phyloP scores from a whole-genome alignment of 2,329 filamentous ascomycete genomes.

The Aspergillus sp. region DNA sequence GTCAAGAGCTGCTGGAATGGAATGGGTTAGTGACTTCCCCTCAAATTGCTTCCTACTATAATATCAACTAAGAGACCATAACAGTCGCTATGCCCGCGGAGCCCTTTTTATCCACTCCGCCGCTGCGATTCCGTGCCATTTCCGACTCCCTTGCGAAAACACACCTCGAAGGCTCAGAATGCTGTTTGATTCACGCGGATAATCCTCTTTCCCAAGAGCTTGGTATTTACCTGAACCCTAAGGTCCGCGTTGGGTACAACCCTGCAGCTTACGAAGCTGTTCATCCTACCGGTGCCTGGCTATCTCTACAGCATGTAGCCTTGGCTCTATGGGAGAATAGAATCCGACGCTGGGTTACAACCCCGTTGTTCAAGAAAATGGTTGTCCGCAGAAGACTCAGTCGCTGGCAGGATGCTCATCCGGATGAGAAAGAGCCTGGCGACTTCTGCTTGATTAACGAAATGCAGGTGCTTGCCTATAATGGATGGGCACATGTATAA shows the following conservation, averaged over 20 bases:
- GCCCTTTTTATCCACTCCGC: conserved; percentile 29
- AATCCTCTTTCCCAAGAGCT: conserved; percentile 27
- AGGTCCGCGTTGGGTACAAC: conserved; percentile 43
- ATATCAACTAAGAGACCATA: too few relatives aligned
- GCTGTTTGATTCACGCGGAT: conserved; percentile 61
- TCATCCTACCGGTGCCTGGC: conserved; percentile 50
- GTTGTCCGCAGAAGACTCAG: conserved; percentile 20
- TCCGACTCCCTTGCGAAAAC: conserved; percentile 59
- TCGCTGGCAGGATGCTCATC: too few relatives aligned
- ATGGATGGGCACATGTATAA: conserved; percentile 16
- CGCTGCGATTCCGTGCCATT: conserved; percentile 64
- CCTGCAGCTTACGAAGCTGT: conserved; percentile 26
- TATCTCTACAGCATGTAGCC: conserved; percentile 52
- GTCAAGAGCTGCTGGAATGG: too few relatives aligned
- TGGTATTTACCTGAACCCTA: too few relatives aligned
- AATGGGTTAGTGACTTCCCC: too few relatives aligned
- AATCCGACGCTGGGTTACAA: conserved; percentile 49
- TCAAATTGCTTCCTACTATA: too few relatives aligned
- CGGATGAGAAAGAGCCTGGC: conserved; percentile 44
- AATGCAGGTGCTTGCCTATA: conserved; percentile 29
- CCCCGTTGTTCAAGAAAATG: conserved; percentile 31
- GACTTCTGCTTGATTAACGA: conserved; percentile 60
- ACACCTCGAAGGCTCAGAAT: conserved; percentile 72
- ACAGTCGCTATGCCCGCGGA: too few relatives aligned
- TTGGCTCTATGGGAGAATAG: conserved; percentile 62